phyloP scores from a whole-genome alignment of 2,329 filamentous ascomycete genomes.

The Cytospora piceae region DNA sequence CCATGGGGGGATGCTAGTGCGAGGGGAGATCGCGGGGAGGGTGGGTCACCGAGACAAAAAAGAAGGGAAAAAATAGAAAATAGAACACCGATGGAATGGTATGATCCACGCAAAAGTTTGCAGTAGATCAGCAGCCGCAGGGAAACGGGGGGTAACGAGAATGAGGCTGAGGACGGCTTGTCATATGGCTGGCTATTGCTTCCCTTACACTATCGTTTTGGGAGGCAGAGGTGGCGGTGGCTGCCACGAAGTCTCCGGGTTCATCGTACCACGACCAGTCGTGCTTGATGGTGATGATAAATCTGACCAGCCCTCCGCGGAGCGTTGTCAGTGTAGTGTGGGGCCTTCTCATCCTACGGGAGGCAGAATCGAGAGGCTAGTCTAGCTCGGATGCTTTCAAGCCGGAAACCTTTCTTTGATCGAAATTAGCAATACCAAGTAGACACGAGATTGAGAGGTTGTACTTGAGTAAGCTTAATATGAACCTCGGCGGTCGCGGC shows the following conservation, averaged over 20 bases:
- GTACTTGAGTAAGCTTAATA: not conserved
- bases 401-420: not conserved
- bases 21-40: slow-evolving; percentile 2
- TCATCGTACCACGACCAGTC: not conserved
- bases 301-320: not conserved
- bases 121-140: too few species aligned
- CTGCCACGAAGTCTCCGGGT: not conserved
- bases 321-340: not conserved
- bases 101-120: not conserved
- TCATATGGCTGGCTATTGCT: not conserved
- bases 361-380: not conserved
- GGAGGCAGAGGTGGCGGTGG: not conserved
- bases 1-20: not conserved
- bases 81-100: not conserved
- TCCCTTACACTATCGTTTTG: not conserved
- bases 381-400: not conserved
- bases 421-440: not conserved
- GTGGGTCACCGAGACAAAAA: not conserved
- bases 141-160: too few species aligned
- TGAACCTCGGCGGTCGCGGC: not conserved
- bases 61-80: not conserved
- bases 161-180: not conserved
- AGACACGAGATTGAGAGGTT: not conserved
- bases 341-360: not conserved
- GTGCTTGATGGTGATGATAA: not conserved